These are phyloP conservation scores for Bullera alba DNA, from an alignment of 768 basidiomycete genomes.

Conservation along the genomic window DNA sequence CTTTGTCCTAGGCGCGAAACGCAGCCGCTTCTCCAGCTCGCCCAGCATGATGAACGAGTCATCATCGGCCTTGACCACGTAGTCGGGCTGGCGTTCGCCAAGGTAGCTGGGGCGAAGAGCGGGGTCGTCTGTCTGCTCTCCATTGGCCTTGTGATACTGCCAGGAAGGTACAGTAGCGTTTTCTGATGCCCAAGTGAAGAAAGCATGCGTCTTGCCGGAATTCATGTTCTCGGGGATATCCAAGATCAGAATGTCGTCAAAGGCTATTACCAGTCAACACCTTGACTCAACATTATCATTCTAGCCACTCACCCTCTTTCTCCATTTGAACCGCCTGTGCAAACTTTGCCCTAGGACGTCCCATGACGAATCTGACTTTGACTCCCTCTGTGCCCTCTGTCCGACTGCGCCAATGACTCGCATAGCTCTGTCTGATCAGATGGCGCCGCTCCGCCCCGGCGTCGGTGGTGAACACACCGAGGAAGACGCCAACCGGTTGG, in stretches of 20 bases:
- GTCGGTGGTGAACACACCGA: slow-evolving; percentile 87
- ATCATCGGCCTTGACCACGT: slow-evolving; percentile 88
- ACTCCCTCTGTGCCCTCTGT: slow-evolving; percentile 70
- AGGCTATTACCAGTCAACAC: slow-evolving; percentile 28
- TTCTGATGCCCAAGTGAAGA: slow-evolving; percentile 85
- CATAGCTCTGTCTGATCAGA: slow-evolving; percentile 82
- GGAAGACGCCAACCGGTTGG: slow-evolving; percentile 74
- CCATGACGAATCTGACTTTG: slow-evolving; percentile 80
- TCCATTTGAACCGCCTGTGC: slow-evolving; percentile 74
- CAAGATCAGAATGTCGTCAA: slow-evolving; percentile 52
- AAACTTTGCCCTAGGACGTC: slow-evolving; percentile 71
- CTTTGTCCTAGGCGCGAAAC: slow-evolving; percentile 61
- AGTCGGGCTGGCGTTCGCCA: slow-evolving; percentile 71
- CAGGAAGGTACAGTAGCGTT: slow-evolving; percentile 85
- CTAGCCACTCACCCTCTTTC: slow-evolving; percentile 68
- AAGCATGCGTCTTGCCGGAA: slow-evolving; percentile 80
- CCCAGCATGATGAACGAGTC: slow-evolving; percentile 92
- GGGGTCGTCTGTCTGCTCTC: slow-evolving; percentile 44
- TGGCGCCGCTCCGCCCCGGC: slow-evolving; percentile 75
- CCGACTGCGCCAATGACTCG: slow-evolving; percentile 68
- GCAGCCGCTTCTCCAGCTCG: slow-evolving; percentile 81
- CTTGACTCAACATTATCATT: not conserved
- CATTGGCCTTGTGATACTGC: slow-evolving; percentile 3
- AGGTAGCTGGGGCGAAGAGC: slow-evolving; percentile 23
- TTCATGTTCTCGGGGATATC: slow-evolving; percentile 94